Conservation (phyloP, 805 yeast genomes). For the Schwanniomyces vanrijiae region DNA sequence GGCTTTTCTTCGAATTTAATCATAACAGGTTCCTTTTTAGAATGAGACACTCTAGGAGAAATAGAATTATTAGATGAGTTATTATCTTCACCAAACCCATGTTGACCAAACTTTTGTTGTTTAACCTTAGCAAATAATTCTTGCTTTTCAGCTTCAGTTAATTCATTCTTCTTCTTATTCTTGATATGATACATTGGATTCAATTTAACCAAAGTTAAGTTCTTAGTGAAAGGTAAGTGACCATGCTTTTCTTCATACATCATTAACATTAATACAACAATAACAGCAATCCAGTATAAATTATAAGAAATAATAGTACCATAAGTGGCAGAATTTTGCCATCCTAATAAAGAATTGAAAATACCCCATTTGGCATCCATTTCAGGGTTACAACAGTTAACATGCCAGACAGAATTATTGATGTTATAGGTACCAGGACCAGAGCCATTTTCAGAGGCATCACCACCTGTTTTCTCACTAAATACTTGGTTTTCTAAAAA, state of each 20-base stretch:
- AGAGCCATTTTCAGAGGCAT: constrained; percentile 86
- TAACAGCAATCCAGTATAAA: constrained; percentile 78
- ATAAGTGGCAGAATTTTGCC: constrained; percentile 96
- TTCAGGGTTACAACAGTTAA: constrained; percentile 95
- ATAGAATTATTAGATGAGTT: not conserved
- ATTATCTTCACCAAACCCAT: constrained; percentile 16
- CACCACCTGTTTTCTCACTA: constrained; percentile 80
- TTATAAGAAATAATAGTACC: constrained; percentile 90
- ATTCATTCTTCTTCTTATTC: constrained; percentile 55
- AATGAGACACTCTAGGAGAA: constrained; percentile 1
- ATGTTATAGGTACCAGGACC: constrained; percentile 96
- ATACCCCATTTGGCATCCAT: constrained; percentile 95
- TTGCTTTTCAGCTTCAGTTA: constrained; percentile 31
- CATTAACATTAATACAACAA: constrained; percentile 57
- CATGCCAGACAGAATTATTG: constrained; percentile 84
- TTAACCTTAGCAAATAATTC: constrained; percentile 35
- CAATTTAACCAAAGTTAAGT: constrained; percentile 40
- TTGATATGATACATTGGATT: constrained; percentile 76
- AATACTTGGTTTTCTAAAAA: constrained; percentile 71
- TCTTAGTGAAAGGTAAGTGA: constrained; percentile 69
- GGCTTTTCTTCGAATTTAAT: not conserved
- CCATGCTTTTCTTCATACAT: constrained; percentile 82
- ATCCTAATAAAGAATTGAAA: constrained; percentile 89
- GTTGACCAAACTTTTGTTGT: constrained; percentile 24
- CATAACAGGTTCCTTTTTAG: constrained; percentile 5